Conservation (phyloP, 257 asterid genomes). For the Nicotiana noctiflora region DNA sequence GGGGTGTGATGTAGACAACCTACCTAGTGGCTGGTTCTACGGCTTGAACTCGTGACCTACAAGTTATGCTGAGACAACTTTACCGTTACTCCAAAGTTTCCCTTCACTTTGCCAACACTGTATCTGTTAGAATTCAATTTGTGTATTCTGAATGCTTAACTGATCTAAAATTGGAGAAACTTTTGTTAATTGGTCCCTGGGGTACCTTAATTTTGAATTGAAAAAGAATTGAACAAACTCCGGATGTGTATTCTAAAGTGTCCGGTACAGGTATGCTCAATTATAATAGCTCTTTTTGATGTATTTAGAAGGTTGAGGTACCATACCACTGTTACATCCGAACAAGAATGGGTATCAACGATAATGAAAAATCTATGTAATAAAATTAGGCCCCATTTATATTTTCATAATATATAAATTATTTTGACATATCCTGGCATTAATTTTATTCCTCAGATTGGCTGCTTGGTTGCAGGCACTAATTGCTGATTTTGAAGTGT, state of each 20-base stretch:
- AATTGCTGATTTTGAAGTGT: constrained; percentile 84
- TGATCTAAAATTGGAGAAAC: not conserved
- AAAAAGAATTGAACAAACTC: not conserved
- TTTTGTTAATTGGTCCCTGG: not conserved
- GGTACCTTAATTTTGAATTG: not conserved
- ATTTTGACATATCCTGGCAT: not conserved
- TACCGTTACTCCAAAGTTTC: no score
- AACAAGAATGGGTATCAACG: not conserved
- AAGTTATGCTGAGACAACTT: no score
- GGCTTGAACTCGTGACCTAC: no score
- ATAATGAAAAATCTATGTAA: not conserved
- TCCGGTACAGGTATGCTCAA: not conserved
- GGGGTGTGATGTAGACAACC: no score
- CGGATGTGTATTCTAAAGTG: not conserved
- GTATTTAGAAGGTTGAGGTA: constrained; percentile 4
- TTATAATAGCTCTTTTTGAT: not conserved
- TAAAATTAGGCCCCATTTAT: not conserved
- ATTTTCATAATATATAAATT: not conserved
- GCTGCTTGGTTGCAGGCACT: constrained; percentile 46
- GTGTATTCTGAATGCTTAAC: not conserved
- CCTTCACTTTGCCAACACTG: not conserved
- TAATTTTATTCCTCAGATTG: not conserved
- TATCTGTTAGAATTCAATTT: not conserved
- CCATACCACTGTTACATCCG: not conserved
- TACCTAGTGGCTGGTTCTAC: no score